Evolutionary conservation across 2,329 filamentous ascomycete genomes (phyloP).

Genomic region (Xylariomycetidae sp.): DNA sequence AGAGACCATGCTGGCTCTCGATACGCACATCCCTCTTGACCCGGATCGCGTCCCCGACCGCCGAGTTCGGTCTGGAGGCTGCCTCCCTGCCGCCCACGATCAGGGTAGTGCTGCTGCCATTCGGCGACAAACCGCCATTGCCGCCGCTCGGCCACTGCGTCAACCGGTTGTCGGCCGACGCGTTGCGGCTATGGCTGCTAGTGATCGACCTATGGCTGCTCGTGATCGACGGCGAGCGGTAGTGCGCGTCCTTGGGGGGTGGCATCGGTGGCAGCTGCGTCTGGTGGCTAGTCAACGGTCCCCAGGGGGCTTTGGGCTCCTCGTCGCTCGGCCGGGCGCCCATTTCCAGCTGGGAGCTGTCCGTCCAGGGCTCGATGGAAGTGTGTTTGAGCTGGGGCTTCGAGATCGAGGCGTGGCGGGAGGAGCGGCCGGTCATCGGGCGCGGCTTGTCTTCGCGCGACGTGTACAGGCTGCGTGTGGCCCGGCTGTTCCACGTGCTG

Average conservation of each 20-base stretch:
- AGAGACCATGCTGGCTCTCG: not conserved
- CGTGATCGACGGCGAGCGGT: too few relatives aligned
- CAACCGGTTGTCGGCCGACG: not conserved
- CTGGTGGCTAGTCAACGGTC: too few relatives aligned
- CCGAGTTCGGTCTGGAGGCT: not conserved
- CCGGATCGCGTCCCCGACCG: not conserved
- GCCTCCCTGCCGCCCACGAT: not conserved
- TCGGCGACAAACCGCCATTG: too few relatives aligned
- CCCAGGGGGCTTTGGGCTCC: not conserved
- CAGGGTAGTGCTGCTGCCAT: too few relatives aligned
- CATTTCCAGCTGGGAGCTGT: not conserved
- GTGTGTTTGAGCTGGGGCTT: not conserved
- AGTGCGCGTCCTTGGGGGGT: too few relatives aligned
- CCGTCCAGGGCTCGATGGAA: not conserved
- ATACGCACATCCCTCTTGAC: conserved; percentile 31
- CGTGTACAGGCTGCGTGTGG: not conserved
- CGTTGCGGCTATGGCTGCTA: not conserved
- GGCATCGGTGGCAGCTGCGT: too few relatives aligned
- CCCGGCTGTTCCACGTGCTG: not conserved
- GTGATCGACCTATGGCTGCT: too few relatives aligned
- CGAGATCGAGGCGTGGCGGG: not conserved
- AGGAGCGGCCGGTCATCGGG: not conserved
- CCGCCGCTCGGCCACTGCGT: not conserved
- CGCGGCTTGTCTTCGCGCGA: not conserved
- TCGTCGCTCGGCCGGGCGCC: not conserved